Evolutionary conservation across 441 rosid species (phyloP), one percentile per base, ranked within the genome.

Genomic region (Daphne laureola): DNA sequence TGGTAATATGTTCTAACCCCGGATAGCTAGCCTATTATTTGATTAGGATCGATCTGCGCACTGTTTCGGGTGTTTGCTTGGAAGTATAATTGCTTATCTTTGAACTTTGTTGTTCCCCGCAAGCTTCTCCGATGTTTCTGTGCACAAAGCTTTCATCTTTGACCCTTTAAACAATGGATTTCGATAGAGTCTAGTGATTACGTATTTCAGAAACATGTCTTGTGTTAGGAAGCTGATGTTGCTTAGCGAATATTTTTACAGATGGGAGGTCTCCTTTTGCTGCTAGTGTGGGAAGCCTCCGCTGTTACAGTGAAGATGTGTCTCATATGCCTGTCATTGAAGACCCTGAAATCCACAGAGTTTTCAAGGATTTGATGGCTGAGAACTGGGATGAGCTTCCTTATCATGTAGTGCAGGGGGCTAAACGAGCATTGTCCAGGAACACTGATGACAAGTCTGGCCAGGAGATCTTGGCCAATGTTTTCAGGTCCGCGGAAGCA

Each of bases 281-380:
- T 4, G 59, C 68, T 64, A 65, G 76, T 17, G 40, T 78, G 35
- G 88, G 92, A 48, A 64, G 68, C 36, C 70, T 65, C 44, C 78
- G 92, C 13, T 66, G 41, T 53, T 86, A 78, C 56, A 79, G 86
- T 43, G 81, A 78, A 69, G 90, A 80, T 73, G 72, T 76, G 23
- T 53, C 78, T 56, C 85, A 81, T 73, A 62, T 74, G 80, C 97
- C 97, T 44, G 73, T 46, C 50, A 80, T 89, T 40, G 51, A 74
- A 58, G 94, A 89, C 56, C 40, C 71, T 14, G 74, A 77, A n/a
- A 69, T 86, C 68, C 55, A 63, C 38, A 66, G 69, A 57, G 87
- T 65, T 41, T 86, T 89, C 72, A 86, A 86, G 76, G 95, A 89
- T 42, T 69, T 89, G 78, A 79, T 92, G 92, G 98, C 97, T 45